phyloP scores from a whole-genome alignment of 2,329 filamentous ascomycete species.

The Xylariaceae sp. region DNA sequence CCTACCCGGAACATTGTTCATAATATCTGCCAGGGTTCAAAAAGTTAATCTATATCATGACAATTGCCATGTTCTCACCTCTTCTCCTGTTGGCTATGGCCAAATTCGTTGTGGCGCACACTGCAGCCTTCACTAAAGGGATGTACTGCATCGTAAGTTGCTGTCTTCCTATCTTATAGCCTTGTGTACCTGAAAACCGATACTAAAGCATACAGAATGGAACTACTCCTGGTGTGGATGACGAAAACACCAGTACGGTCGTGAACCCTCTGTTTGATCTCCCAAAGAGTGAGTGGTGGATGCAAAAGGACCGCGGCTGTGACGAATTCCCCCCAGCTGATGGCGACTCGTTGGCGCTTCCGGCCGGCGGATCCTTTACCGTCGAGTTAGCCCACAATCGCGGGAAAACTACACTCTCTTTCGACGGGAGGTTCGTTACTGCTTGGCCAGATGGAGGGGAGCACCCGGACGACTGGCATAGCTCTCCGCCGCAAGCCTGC shows the following conservation, averaged over 20 bases:
- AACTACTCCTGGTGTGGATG: conserved; percentile 30
- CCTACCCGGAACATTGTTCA: no score
- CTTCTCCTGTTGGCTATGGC: conserved; percentile 3
- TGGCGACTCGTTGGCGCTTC: conserved; percentile 46
- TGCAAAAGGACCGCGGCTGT: conserved; percentile 52
- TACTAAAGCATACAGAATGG: conserved; percentile 13
- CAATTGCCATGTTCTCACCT: background rate
- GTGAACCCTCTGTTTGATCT: conserved; percentile 52
- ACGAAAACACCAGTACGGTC: conserved; percentile 47
- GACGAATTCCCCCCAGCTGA: conserved; percentile 36
- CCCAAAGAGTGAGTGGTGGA: conserved; percentile 52
- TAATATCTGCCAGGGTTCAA: no score
- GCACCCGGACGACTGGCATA: conserved; percentile 50
- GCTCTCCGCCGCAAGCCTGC: conserved; percentile 35
- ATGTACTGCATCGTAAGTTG: conserved; percentile 43
- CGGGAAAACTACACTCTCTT: conserved; percentile 50
- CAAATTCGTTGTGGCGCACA: conserved; percentile 36
- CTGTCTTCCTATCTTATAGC: background rate
- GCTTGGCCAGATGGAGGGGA: conserved; percentile 52
- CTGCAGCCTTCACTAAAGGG: conserved; percentile 42
- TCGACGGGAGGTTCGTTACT: conserved; percentile 40
- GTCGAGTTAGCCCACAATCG: conserved; percentile 55
- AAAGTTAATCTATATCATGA: background rate
- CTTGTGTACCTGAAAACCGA: no score
- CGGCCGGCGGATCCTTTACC: conserved; percentile 51